Evolutionary conservation across 78 protist species (phyloP).

Genomic region (Corallochytrium limacisporum): DNA sequence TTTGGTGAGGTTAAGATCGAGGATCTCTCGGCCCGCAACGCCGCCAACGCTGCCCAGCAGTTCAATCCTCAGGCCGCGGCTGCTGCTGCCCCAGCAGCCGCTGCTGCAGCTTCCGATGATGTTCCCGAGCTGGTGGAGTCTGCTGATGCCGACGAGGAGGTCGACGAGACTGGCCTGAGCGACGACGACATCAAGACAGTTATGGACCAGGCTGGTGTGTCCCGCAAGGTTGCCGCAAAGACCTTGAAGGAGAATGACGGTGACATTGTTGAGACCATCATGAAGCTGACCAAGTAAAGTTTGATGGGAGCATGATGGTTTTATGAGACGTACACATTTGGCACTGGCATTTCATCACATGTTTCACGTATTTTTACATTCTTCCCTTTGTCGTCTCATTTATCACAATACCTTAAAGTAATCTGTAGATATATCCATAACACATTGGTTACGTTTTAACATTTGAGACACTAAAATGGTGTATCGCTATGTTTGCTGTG

Average conservation of each 20-base stretch:
- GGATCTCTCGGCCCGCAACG: constrained; percentile 30
- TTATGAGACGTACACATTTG: too few species aligned
- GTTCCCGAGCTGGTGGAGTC: not conserved
- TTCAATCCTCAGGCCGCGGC: constrained; percentile 7
- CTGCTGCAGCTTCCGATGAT: not conserved
- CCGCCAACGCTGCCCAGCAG: constrained; percentile 36
- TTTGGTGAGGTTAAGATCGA: constrained; percentile 86
- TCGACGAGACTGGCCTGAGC: constrained; percentile 55
- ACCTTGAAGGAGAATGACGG: constrained; percentile 64
- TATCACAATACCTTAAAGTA: too few species aligned
- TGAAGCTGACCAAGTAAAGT: too few species aligned
- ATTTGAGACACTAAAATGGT: too few species aligned
- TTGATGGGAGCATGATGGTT: too few species aligned
- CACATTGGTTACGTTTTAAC: too few species aligned
- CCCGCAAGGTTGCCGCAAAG: constrained; percentile 65
- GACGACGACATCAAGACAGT: constrained; percentile 74
- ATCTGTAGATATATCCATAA: too few species aligned
- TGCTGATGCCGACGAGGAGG: constrained; percentile 15
- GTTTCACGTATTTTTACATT: too few species aligned
- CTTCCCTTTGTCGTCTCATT: too few species aligned
- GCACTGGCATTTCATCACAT: too few species aligned
- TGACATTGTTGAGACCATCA: constrained; percentile 87
- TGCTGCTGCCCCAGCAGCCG: not conserved
- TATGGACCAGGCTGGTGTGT: constrained; percentile 66
- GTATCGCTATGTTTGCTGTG: too few species aligned